These are phyloP conservation scores for Penicillium sp. DNA, from an alignment of 2,329 filamentous ascomycete species.

Conservation along the genomic window DNA sequence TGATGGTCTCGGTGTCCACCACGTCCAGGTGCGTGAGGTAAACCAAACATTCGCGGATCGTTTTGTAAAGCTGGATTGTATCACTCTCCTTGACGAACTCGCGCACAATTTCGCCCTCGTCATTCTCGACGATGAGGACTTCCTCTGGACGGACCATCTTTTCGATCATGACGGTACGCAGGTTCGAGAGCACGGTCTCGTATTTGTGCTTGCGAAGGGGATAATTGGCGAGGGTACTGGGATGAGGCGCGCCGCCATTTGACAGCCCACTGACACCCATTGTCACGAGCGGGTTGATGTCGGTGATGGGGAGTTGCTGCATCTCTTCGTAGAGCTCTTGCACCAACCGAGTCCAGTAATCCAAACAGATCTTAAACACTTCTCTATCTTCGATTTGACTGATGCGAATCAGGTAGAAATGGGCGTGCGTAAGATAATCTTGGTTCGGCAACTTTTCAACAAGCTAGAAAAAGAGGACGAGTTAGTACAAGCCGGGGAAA, in stretches of 20 bases:
- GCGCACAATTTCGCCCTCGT: constrained; percentile 96
- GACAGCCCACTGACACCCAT: constrained; percentile 69
- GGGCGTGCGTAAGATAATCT: constrained; percentile 91
- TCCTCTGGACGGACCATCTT: constrained; percentile 99
- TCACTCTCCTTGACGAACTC: constrained; percentile 99
- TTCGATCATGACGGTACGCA: constrained; percentile 98
- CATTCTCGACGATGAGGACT: constrained; percentile 98
- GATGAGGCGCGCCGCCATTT: constrained; percentile 81
- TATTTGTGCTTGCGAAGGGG: constrained; percentile 98
- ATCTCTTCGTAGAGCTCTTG: constrained; percentile 99
- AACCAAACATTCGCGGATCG: constrained; percentile 92
- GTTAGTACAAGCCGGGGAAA: background rate
- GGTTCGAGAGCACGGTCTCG: constrained; percentile 85
- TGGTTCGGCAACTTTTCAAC: constrained; percentile 94
- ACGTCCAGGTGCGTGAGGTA: constrained; percentile 98
- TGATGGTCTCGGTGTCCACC: constrained; percentile 95
- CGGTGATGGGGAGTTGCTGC: constrained; percentile 90
- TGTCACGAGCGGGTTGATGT: constrained; percentile 83
- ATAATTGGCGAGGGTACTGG: constrained; percentile 80
- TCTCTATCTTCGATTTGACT: constrained; percentile 98
- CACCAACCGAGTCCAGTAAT: constrained; percentile 98
- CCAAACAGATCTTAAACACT: constrained; percentile 98
- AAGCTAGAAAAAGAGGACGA: constrained; percentile 52
- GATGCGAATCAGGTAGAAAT: constrained; percentile 97
- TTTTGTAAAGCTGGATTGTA: constrained; percentile 99